Evolutionary conservation across 305 asterid genomes (phyloP).

Genomic region (Plantago rigida): DNA sequence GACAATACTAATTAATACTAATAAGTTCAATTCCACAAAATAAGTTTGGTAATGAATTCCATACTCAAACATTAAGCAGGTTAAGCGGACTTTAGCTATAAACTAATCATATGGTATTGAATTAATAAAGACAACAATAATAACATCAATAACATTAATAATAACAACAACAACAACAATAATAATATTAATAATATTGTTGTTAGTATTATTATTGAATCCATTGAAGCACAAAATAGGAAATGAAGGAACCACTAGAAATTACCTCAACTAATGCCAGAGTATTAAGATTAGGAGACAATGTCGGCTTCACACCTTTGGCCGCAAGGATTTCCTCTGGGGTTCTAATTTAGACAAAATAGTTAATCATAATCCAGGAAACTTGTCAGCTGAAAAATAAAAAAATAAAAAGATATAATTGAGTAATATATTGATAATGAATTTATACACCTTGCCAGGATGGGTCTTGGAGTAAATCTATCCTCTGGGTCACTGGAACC

Average conservation of each 20-base stretch:
- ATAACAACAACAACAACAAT: no score
- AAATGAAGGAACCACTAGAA: conserved; percentile 23
- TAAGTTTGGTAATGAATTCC: no score
- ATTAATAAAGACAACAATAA: no score
- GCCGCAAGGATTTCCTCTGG: conserved; percentile 97
- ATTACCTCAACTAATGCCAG: conserved; percentile 86
- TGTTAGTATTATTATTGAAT: no score
- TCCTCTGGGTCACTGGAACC: conserved; percentile 83
- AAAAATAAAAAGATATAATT: background rate
- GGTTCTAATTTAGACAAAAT: conserved; percentile 48
- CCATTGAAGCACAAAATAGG: conserved; percentile 3
- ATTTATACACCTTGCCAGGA: conserved; percentile 69
- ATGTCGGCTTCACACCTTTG: conserved; percentile 91
- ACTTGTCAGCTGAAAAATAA: conserved; percentile 17
- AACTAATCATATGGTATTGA: background rate
- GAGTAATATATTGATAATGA: background rate
- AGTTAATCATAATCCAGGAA: conserved; percentile 11
- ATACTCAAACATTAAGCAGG: no score
- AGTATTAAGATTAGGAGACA: conserved; percentile 92
- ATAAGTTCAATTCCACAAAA: no score
- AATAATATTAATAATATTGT: no score
- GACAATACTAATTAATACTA: no score
- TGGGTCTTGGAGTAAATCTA: conserved; percentile 80
- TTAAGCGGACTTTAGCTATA: no score
- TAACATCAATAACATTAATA: no score